A percentile compares a stretch with the other conserved stretches of the same genome.
Conservation (phyloP, 306 rosid genomes). For the Amphicarpaea edgeworthii region DNA sequence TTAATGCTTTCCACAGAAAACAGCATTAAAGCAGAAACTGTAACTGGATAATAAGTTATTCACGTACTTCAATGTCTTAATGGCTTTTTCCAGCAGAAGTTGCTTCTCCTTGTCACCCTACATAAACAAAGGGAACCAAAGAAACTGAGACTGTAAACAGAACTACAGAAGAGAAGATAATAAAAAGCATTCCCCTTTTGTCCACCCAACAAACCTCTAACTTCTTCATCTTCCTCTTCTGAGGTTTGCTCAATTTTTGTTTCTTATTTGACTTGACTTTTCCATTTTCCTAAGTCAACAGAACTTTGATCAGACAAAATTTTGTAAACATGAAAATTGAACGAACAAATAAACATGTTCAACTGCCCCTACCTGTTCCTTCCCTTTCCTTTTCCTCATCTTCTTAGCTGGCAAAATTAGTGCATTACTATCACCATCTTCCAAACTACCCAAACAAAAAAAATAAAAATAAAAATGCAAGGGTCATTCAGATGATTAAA, state of each 20-base stretch:
- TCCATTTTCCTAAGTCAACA: constrained; percentile 50
- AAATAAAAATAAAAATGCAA: not conserved
- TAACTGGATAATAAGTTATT: not conserved
- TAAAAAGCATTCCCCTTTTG: constrained; percentile 23
- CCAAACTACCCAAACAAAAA: constrained; percentile 54
- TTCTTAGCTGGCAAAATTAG: constrained; percentile 54
- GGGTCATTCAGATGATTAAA: constrained; percentile 6
- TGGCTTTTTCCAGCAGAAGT: constrained; percentile 61
- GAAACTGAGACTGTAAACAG: constrained; percentile 21
- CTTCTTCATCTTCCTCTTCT: constrained; percentile 72
- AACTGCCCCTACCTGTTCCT: constrained; percentile 51
- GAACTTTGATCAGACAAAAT: constrained; percentile 28
- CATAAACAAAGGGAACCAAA: constrained; percentile 39
- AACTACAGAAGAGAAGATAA: constrained; percentile 38
- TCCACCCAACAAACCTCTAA: constrained; percentile 65
- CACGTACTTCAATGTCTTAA: constrained; percentile 72
- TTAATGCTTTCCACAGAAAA: not conserved
- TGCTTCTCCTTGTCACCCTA: constrained; percentile 78
- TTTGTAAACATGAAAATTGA: not conserved
- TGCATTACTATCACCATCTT: constrained; percentile 60
- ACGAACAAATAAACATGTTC: constrained; percentile 8
- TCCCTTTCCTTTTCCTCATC: constrained; percentile 59
- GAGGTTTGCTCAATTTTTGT: constrained; percentile 74
- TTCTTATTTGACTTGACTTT: constrained; percentile 48
- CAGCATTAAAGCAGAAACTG: constrained; percentile 11